Percentiles rank a stretch among this genome's conserved stretches.
phyloP scores from a whole-genome alignment of 805 yeast genomes.

The Pichia phayaonensis region DNA sequence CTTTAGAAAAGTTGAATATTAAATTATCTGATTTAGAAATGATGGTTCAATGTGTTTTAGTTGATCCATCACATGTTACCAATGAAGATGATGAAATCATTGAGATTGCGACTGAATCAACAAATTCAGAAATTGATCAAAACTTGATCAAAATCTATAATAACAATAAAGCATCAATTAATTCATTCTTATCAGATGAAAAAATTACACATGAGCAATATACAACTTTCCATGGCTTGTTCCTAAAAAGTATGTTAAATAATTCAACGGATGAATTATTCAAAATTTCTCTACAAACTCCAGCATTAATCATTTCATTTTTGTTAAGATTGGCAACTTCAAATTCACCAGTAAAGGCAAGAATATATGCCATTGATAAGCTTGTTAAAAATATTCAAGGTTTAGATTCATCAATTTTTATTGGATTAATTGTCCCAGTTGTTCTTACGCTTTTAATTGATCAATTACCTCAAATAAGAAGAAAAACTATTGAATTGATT shows the following conservation, averaged over 20 bases:
- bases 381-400: constrained; percentile 31
- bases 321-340: constrained; percentile 49
- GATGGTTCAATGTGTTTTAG: constrained; percentile 57
- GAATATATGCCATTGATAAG: constrained; percentile 41
- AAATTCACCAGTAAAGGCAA: constrained; percentile 49
- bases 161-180: constrained; percentile 11
- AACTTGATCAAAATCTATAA: constrained; percentile 13
- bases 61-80: constrained; percentile 7
- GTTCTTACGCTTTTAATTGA: constrained; percentile 48
- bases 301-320: constrained; percentile 42
- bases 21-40: constrained; percentile 49
- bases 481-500: constrained; percentile 32
- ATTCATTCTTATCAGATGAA: constrained; percentile 31
- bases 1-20: constrained; percentile 29
- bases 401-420: constrained; percentile 25
- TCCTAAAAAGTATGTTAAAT: constrained; percentile 34
- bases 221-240: constrained; percentile 32
- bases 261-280: constrained; percentile 15
- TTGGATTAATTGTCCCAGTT: constrained; percentile 53
- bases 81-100: constrained; percentile 26
- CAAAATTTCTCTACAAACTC: constrained; percentile 12
- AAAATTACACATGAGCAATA: constrained; percentile 34
- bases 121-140: constrained; percentile 13
- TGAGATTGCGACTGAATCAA: constrained; percentile 20
- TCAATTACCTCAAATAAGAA: constrained; percentile 42